Evolutionary conservation across 1,139 yeast species (phyloP), one percentile per base, ranked within the genome.

Genomic region (Taphrina wiesneri): DNA sequence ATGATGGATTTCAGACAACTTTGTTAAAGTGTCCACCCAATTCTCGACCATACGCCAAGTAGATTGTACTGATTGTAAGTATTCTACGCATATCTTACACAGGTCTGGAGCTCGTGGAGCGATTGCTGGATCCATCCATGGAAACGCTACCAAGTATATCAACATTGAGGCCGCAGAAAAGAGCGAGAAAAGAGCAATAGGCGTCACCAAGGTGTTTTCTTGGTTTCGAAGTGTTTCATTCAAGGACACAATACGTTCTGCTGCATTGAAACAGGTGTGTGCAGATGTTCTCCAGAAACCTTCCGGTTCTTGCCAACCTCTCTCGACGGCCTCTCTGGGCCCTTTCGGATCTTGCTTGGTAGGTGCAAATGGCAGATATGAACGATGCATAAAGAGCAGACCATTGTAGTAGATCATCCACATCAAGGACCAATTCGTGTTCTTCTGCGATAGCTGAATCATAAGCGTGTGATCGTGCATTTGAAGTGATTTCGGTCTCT

Each of bases 341-440:
- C 64, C 64, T 39, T 60, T 60, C 19, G 64, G 64, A 49, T 60
- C 64, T 36, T 49, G 57, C 30, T 60, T 60, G 15, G 64, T 49
- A 5, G 64, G 64, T 19, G 64, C 64, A 51, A 60, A 60, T 6
- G 64, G 51, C 57, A 60, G 57, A n/a, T 60, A 60, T 9, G 64
- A 60, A 6, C 64, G 36, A 41, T 60, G 64, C 51, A 52, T 60
- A 17, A 60, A 60, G 15, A 60, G 30, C 2, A 60, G 41, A 11
- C 64, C 64, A 21, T 60, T 60, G 52, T 49, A 60, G 28, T 60
- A 60, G 39, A 60, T 52, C 26, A 60, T 60, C 46, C 56, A 52
- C 57, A 60, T 60, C 51, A 60, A 25, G 3, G 57, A 36, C 57
- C 57, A 60, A 30, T 52, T 49, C 25, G 64, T 49, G 26, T 60